phyloP scores from a whole-genome alignment of 768 basidiomycete genomes.

The Rhodotorula sphaerocarpa region DNA sequence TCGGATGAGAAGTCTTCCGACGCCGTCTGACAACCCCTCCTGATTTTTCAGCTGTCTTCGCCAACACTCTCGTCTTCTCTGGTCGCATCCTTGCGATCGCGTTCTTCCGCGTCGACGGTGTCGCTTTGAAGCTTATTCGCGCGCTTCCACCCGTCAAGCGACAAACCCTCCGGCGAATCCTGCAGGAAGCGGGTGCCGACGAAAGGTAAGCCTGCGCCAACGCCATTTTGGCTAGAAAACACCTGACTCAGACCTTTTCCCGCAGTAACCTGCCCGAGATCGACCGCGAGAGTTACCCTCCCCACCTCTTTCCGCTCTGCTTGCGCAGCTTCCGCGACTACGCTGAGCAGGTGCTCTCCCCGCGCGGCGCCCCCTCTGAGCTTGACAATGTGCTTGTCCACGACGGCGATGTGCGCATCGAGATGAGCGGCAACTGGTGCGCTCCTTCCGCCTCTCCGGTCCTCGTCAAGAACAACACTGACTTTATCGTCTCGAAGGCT shows the following conservation, averaged over 20 bases:
- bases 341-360: slow-evolving; percentile 16
- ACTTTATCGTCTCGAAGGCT: slow-evolving; percentile 41
- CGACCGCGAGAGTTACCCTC: slow-evolving; percentile 37
- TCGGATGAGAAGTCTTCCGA: background rate
- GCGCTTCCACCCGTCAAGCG: slow-evolving; percentile 45
- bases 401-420: slow-evolving; percentile 21
- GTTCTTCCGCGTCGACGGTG: slow-evolving; percentile 48
- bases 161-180: slow-evolving; percentile 43
- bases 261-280: slow-evolving; percentile 8
- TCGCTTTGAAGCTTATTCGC: slow-evolving; percentile 46
- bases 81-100: slow-evolving; percentile 47
- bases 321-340: slow-evolving; percentile 42
- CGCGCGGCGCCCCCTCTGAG: slow-evolving; percentile 21
- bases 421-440: slow-evolving; percentile 40
- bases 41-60: slow-evolving; percentile 42
- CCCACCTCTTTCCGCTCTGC: slow-evolving; percentile 42
- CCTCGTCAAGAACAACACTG: background rate
- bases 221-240: fast-evolving
- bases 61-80: slow-evolving; percentile 48
- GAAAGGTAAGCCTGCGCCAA: slow-evolving; percentile 11
- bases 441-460: background rate
- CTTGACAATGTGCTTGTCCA: slow-evolving; percentile 43
- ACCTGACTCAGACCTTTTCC: background rate
- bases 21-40: no score
- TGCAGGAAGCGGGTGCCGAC: slow-evolving; percentile 33